Conservation (phyloP, 495 filamentous ascomycete genomes). For the Hypoxylon fragiforme region DNA sequence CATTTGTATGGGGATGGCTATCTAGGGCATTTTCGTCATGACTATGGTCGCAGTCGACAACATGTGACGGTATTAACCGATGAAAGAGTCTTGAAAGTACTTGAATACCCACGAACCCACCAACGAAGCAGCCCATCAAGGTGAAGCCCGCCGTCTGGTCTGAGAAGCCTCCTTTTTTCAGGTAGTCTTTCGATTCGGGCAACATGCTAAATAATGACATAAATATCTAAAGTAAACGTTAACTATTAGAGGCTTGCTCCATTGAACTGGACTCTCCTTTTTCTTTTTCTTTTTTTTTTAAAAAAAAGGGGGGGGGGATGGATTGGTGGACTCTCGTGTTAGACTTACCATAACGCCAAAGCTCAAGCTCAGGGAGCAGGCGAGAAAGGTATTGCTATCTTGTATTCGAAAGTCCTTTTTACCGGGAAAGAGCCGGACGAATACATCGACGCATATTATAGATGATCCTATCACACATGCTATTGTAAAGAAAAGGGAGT, state of each 20-base stretch:
- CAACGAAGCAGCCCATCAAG: conserved; percentile 76
- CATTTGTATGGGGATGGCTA: conserved; percentile 35
- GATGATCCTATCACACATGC: conserved; percentile 80
- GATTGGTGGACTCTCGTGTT: background rate
- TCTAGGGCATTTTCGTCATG: conserved; percentile 60
- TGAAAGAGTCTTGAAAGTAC: conserved; percentile 79
- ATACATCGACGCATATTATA: conserved; percentile 83
- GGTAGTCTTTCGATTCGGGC: conserved; percentile 76
- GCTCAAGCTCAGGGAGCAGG: conserved; percentile 85
- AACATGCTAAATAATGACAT: conserved; percentile 95
- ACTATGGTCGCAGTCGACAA: conserved; percentile 88
- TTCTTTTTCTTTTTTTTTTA: too few species aligned
- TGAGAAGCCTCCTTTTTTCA: conserved; percentile 67
- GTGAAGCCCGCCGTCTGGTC: conserved; percentile 68
- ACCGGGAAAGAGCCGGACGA: conserved; percentile 70
- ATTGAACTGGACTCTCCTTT: too few species aligned
- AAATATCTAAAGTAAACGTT: conserved; percentile 72
- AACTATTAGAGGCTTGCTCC: conserved; percentile 24
- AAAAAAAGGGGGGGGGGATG: too few species aligned
- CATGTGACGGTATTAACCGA: conserved; percentile 83
- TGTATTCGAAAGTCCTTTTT: conserved; percentile 82
- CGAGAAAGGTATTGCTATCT: conserved; percentile 84
- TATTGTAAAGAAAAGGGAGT: conserved; percentile 40
- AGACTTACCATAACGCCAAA: conserved; percentile 92
- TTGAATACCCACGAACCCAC: conserved; percentile 82